Conservation (phyloP, 805 yeast genomes). For the Cyberlindnera xylosilytica region DNA sequence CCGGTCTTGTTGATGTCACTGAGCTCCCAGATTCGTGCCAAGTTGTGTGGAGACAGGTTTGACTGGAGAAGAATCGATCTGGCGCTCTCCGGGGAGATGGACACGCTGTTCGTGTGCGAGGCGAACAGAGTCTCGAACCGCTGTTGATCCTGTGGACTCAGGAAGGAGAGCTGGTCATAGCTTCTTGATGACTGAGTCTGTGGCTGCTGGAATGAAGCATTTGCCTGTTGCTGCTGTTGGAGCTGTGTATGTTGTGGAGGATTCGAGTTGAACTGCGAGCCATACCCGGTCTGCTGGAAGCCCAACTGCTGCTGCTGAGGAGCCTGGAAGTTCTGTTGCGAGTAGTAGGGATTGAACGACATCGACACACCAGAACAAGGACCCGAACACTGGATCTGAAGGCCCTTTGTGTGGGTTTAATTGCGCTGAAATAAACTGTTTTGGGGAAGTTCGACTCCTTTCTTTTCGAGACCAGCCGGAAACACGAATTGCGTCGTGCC, state of each 20-base stretch:
- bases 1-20: slow-evolving; percentile 88
- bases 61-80: slow-evolving; percentile 78
- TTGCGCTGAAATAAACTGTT: too few species aligned
- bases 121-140: slow-evolving; percentile 81
- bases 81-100: slow-evolving; percentile 69
- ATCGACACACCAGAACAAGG: too few species aligned
- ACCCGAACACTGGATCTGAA: too few species aligned
- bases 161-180: slow-evolving; percentile 63
- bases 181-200: neutral
- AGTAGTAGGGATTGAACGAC: slow-evolving; percentile 4
- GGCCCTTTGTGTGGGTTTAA: too few species aligned
- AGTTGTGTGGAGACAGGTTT: slow-evolving; percentile 64
- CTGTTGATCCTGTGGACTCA: slow-evolving; percentile 79
- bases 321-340: slow-evolving; percentile 10
- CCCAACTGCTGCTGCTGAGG: slow-evolving; percentile 2
- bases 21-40: slow-evolving; percentile 88
- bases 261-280: neutral
- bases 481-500: too few species aligned
- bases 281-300: slow-evolving; percentile 6
- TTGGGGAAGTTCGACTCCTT: too few species aligned
- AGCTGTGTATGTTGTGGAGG: neutral
- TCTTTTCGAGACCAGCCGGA: too few species aligned
- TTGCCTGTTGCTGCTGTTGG: slow-evolving; percentile 7
- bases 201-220: neutral
- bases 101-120: slow-evolving; percentile 60